Evolutionary conservation across 139 green algal species (phyloP).

Genomic region (Bryopsis sp.): DNA sequence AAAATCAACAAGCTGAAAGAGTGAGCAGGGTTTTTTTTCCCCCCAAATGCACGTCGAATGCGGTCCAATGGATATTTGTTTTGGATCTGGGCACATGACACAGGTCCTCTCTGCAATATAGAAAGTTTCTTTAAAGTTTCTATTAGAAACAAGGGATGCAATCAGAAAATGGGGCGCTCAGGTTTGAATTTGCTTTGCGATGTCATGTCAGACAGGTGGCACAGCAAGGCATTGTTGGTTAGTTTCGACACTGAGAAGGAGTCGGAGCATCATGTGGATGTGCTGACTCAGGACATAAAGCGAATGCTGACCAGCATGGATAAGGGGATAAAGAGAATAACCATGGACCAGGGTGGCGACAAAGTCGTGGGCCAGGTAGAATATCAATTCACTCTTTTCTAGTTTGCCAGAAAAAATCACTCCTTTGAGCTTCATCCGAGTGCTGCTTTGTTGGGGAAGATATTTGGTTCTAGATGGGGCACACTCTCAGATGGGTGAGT

Average conservation of each 20-base stretch:
- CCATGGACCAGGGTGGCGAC: conserved; percentile 6
- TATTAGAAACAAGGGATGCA: neutral
- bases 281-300: conserved; percentile 42
- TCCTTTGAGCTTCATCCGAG: no score
- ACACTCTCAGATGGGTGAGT: no score
- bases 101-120: no score
- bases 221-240: conserved; percentile 43
- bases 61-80: no score
- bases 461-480: no score
- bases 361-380: conserved; percentile 17
- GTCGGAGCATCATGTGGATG: conserved; percentile 28
- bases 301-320: conserved; percentile 34
- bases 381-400: neutral
- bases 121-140: no score
- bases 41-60: no score
- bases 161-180: neutral
- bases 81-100: no score
- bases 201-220: conserved; percentile 24
- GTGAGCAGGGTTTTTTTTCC: conserved; percentile 23
- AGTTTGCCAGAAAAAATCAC: neutral
- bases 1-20: conserved; percentile 42
- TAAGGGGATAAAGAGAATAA: conserved; percentile 35
- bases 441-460: no score
- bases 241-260: conserved; percentile 41
- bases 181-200: neutral